Percentiles rank a stretch among this genome's conserved stretches.
Evolutionary conservation across 2,329 filamentous ascomycete genomes (phyloP).

Genomic region (Pseudopyricularia cyperi): DNA sequence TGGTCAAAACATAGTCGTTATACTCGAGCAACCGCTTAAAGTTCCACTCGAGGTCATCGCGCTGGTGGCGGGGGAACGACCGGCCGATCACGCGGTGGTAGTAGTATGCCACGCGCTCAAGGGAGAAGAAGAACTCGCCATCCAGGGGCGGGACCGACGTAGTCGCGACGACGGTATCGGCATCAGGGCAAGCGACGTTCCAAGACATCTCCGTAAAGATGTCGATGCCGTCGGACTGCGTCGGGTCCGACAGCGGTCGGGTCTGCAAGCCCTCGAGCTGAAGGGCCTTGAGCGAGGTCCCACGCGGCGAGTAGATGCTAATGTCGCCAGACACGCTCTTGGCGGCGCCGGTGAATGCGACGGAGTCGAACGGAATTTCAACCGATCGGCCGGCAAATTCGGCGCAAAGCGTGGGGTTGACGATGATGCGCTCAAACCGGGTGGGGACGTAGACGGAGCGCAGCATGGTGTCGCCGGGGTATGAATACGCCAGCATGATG

Average conservation of each 20-base stretch:
- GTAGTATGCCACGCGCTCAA: not conserved
- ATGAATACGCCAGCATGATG: constrained; percentile 17
- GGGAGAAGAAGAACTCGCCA: not conserved
- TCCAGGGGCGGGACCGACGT: not conserved
- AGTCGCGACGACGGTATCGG: not conserved
- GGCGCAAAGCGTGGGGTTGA: not conserved
- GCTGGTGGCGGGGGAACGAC: not conserved
- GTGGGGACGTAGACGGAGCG: constrained; percentile 18
- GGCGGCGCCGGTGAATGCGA: not conserved
- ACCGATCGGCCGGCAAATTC: not conserved
- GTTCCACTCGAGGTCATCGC: not conserved
- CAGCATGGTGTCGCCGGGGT: constrained; percentile 18
- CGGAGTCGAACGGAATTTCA: not conserved
- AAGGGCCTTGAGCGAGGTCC: not conserved
- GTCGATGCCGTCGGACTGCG: not conserved
- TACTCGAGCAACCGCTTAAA: not conserved
- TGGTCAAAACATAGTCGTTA: not conserved
- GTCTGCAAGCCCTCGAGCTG: not conserved
- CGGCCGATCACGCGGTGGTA: not conserved
- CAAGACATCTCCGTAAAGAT: not conserved
- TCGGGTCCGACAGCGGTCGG: not conserved
- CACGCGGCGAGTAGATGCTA: not conserved
- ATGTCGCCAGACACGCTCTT: not conserved
- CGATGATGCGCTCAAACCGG: constrained; percentile 3
- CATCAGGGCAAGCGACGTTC: not conserved